phyloP scores from a whole-genome alignment of 2,329 filamentous ascomycete species.

The Raffaelea albimanens region DNA sequence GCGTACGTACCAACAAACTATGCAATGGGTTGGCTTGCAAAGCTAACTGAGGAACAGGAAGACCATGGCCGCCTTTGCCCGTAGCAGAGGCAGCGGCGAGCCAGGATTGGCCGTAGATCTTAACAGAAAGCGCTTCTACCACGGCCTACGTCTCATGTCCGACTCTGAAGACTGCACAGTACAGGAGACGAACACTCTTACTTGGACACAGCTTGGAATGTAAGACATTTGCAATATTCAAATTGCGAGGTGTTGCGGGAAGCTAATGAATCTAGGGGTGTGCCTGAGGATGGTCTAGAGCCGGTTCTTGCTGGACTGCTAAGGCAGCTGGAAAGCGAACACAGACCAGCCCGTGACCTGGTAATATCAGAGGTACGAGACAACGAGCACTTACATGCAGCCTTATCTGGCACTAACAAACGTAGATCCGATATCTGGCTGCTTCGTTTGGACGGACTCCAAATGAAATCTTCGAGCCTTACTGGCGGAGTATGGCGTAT shows the following conservation, averaged over 20 bases:
- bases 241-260: too few species aligned
- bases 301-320: conserved; percentile 11
- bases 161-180: conserved; percentile 3
- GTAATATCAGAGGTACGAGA: conserved; percentile 10
- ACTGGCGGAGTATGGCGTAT: conserved; percentile 79
- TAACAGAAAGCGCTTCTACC: conserved; percentile 9
- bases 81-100: background rate
- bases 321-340: conserved; percentile 6
- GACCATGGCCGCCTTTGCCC: conserved; percentile 6
- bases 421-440: conserved; percentile 58
- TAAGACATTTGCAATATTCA: too few species aligned
- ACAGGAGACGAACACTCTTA: conserved; percentile 10
- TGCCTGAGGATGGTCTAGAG: conserved; percentile 10
- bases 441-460: conserved; percentile 52
- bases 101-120: background rate
- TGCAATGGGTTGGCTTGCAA: background rate
- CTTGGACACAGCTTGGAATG: conserved; percentile 13
- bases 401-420: too few species aligned
- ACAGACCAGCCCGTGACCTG: conserved; percentile 7
- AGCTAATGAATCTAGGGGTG: background rate
- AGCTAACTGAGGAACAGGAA: conserved; percentile 3
- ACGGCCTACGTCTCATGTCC: conserved; percentile 6
- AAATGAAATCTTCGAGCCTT: conserved; percentile 68
- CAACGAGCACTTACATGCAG: background rate
- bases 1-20: conserved; percentile 2